Evolutionary conservation across 768 basidiomycete genomes (phyloP), one percentile per base, ranked within the genome.

Genomic region (Suillus hirtellus): DNA sequence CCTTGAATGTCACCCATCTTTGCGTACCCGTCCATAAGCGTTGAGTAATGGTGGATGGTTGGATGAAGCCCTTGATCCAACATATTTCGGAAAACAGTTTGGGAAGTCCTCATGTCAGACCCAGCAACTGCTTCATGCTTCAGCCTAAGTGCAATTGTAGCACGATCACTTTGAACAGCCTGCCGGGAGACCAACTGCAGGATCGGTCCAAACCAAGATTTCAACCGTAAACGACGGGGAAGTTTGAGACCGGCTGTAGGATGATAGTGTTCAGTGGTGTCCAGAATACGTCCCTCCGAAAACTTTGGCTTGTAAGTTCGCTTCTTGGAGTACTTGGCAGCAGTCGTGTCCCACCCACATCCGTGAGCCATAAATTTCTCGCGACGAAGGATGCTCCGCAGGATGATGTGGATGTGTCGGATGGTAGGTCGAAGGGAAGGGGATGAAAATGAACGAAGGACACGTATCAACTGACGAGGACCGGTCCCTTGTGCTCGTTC

Each of bases 21-120:
- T 19, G 81, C 75, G 67, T 87, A 88, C n/a, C 89, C 90, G 67
- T 91, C 86, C 82, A 95, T 87, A 63, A 95, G 76, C 60, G 90
- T 86, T 37, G 80, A 79, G 68, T 86, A 89, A 74, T 95, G 93
- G 70, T 90, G 85, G 61, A 80, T 79, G 68, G 86, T 89, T 11
- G 91, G 88, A 55, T 84, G 84, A 61, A 95, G 79, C 11, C 93
- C 93, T 62, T 85, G 85, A 56, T 80, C 78, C 59, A 91, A 72
- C 79, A 94, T 83, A 21, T 77, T 72, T 24, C 82, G 78, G 66
- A 92, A 88, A 44, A 86, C 73, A 12, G 79, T 77, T 60, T 82
- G 75, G 8, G 89, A 87, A 4, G 81, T 72, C 46, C 79, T 76
- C 63, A 84, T 72, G 67, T 90, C 83, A 47, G 78, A 69, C 62